phyloP scores from a whole-genome alignment of 306 rosid genomes.

The Malus asiatica region DNA sequence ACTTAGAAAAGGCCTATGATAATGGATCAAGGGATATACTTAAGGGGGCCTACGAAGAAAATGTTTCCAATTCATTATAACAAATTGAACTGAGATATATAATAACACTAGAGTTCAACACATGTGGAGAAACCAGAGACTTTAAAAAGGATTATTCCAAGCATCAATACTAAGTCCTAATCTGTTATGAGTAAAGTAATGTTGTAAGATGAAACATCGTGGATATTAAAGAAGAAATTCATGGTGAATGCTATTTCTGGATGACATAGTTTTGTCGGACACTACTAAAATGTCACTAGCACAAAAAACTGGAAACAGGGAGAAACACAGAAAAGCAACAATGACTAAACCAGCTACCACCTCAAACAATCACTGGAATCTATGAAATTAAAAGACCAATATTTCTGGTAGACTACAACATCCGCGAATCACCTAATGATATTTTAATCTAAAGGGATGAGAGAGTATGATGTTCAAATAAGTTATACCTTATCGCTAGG shows the following conservation, averaged over 20 bases:
- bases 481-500: constrained; percentile 53
- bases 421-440: background rate
- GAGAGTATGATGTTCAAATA: background rate
- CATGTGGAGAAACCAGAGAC: background rate
- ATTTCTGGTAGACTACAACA: background rate
- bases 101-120: background rate
- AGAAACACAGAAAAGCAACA: background rate
- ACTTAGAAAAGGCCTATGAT: background rate
- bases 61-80: background rate
- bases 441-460: background rate
- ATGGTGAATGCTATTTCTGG: background rate
- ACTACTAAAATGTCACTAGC: background rate
- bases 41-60: background rate
- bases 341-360: background rate
- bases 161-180: background rate
- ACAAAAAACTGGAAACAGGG: background rate
- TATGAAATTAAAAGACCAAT: background rate
- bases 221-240: background rate
- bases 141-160: background rate
- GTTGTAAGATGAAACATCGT: background rate
- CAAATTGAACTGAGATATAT: background rate
- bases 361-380: background rate
- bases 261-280: background rate
- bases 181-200: background rate
- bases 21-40: background rate